Evolutionary conservation across 1,284 basidiomycete species (phyloP), one percentile per base, ranked within the genome.

Genomic region (Moesziomyces parantarcticus): DNA sequence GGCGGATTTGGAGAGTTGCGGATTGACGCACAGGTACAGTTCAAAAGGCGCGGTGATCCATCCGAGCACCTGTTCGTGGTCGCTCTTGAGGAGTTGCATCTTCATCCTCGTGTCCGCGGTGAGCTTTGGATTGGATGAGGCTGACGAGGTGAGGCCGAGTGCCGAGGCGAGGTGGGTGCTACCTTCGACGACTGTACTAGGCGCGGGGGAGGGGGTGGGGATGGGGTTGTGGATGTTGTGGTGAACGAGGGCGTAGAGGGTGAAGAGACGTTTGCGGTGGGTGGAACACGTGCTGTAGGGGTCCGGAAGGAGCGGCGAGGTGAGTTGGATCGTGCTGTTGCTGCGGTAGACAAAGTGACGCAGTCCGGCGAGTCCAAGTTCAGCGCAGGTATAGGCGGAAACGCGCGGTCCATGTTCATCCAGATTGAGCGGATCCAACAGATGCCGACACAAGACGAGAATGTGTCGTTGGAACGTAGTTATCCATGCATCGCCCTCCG

Each of bases 331-430:
- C 74, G 92, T 89, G 18, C 89, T 59, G 44, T 93, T 88, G 20
- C 92, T 93, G 85, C 97, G 97, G 87, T 97, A 98, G 52, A 97
- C 86, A 81, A 98, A 99, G 84, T 99, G 96, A 26, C 92, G 88
- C 25, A 99, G 85, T 0, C 94, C 94, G 1, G 93, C 92, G 55
- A 96, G 90, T 5, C 89, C 89, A 1, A 98, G 85, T 44, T 91
- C 90, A 3, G 83, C 87, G 83, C 75, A 52, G 1, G 62, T 64
- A 34, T 71, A 74, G 26, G 60, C 42, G 13, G 44, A 56, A 2
- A 68, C 65, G 11, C 59, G 49, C 18, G 66, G 60, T 13, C 57
- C 42, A 21, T 56, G 62, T 2, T 67, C 41, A 44, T 77, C 70
- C 20, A 53, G 21, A 40, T 69, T 56, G 43, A 59, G 54, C 26